Conservation (phyloP, 2,329 filamentous ascomycete species). For the Cercospora sp. region DNA sequence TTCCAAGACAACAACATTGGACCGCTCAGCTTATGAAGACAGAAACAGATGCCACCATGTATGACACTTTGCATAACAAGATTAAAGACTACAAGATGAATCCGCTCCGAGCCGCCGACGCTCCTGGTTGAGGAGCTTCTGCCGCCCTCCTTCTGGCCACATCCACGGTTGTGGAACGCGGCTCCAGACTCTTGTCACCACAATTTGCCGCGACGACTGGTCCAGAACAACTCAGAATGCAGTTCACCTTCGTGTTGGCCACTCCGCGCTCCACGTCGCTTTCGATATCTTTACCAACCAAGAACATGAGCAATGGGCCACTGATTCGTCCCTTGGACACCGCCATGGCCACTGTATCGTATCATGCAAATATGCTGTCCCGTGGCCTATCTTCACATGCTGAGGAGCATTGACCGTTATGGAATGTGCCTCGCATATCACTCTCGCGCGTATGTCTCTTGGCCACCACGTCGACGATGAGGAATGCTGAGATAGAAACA, state of each 20-base stretch:
- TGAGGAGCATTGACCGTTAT: neutral
- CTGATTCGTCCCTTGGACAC: neutral
- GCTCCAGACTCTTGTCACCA: neutral
- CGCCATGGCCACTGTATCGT: neutral
- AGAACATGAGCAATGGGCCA: neutral
- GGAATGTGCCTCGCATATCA: conserved; percentile 11
- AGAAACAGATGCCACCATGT: neutral
- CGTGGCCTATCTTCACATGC: neutral
- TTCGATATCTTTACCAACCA: neutral
- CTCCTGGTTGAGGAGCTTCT: neutral
- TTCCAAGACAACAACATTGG: neutral
- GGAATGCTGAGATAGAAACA: conserved; percentile 13
- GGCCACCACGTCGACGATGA: neutral
- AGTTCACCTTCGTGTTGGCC: neutral
- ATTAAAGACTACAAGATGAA: neutral
- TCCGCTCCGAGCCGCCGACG: neutral
- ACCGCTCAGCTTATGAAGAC: neutral
- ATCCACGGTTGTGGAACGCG: neutral
- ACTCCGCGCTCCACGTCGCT: neutral
- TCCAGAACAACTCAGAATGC: neutral
- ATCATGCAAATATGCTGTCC: neutral
- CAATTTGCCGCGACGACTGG: neutral
- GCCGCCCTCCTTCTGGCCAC: neutral
- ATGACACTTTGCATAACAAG: neutral
- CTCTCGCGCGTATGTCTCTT: neutral